Conservation (phyloP, 2,329 filamentous ascomycete genomes). For the Aspergillus amoenus region DNA sequence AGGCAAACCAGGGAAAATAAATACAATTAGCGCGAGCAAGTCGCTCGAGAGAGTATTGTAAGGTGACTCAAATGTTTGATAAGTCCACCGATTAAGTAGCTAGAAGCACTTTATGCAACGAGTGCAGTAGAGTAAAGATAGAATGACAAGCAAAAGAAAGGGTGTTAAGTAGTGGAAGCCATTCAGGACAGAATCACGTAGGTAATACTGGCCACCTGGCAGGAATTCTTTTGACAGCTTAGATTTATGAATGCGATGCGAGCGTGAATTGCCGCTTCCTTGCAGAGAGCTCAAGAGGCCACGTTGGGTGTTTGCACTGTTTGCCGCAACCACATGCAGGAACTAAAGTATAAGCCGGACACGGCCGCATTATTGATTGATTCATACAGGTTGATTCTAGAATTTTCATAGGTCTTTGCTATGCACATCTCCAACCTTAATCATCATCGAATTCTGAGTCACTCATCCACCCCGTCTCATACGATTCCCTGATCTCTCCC, state of each 20-base stretch:
- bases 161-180: conserved; percentile 22
- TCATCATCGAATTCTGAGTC: conserved; percentile 53
- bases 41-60: neutral
- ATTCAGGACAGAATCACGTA: conserved; percentile 27
- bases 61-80: neutral
- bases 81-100: conserved; percentile 2
- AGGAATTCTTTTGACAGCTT: conserved; percentile 22
- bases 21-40: neutral
- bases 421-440: conserved; percentile 15
- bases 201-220: conserved; percentile 34
- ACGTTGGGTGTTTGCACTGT: conserved; percentile 26
- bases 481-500: conserved; percentile 79
- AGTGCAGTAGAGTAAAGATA: neutral
- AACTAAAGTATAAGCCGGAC: neutral
- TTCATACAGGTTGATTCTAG: neutral
- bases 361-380: neutral
- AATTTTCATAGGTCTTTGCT: neutral
- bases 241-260: conserved; percentile 10
- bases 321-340: conserved; percentile 4
- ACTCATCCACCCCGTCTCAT: conserved; percentile 83
- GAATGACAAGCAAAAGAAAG: neutral
- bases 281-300: conserved; percentile 28
- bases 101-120: neutral
- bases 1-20: neutral
- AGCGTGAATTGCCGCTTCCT: conserved; percentile 7